Percentiles rank a stretch among this genome's conserved stretches.
These are phyloP conservation scores for Ulota crispa DNA, from an alignment of 225 moss, liverwort and hornwort species.

Conservation along the genomic window DNA sequence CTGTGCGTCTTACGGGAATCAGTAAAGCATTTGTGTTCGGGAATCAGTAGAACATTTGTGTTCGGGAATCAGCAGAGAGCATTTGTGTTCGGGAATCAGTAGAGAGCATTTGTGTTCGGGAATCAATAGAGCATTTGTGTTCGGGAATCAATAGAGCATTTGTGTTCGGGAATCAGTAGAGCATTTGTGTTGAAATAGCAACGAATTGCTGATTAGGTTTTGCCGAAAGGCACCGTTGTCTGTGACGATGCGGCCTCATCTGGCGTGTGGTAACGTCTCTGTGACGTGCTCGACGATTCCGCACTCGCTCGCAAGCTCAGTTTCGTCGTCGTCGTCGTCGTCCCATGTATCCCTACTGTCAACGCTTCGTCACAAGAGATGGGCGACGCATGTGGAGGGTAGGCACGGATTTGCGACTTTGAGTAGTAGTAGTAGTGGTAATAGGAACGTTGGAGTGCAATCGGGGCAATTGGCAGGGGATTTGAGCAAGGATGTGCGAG, in stretches of 20 bases:
- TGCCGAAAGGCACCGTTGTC: neutral
- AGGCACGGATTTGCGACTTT: conserved; percentile 15
- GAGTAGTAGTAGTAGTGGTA: neutral
- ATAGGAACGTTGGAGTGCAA: neutral
- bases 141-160: too few relatives aligned
- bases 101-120: too few relatives aligned
- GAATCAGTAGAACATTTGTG: neutral
- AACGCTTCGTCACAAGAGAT: neutral
- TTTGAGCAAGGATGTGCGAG: conserved; percentile 14
- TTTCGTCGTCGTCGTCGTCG: neutral
- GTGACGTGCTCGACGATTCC: neutral
- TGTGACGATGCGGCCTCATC: conserved; percentile 21
- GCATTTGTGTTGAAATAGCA: neutral
- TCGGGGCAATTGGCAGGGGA: neutral
- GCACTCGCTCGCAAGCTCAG: neutral
- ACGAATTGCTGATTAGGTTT: neutral
- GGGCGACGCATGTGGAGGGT: neutral
- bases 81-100: too few relatives aligned
- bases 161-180: neutral
- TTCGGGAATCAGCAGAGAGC: too few relatives aligned
- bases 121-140: too few relatives aligned
- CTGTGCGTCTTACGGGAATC: neutral
- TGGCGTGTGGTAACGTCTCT: conserved; percentile 20
- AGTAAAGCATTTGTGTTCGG: neutral
- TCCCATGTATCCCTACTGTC: neutral